These are phyloP conservation scores for Penicillium sclerotigenum DNA, from an alignment of 2,329 filamentous ascomycete species.

Conservation along the genomic window DNA sequence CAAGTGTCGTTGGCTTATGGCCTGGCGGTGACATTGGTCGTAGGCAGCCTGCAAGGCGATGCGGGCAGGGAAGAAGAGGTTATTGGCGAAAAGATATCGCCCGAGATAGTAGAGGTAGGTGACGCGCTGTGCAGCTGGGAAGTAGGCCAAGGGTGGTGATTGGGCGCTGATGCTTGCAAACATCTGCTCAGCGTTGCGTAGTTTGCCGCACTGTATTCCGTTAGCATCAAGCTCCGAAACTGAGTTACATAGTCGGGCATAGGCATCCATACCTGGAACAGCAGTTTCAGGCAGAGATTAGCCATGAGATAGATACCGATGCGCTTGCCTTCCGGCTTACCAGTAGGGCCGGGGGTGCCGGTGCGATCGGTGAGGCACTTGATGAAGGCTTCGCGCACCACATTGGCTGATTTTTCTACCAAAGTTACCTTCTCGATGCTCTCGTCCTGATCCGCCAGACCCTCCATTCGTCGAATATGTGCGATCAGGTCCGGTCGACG, in stretches of 20 bases:
- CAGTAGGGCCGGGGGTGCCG: conserved; percentile 57
- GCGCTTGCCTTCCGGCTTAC: conserved; percentile 77
- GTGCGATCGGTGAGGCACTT: conserved; percentile 81
- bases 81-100: conserved; percentile 81
- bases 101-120: conserved; percentile 95
- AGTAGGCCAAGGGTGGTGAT: conserved; percentile 75
- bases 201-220: conserved; percentile 66
- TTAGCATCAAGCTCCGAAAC: background rate
- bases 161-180: conserved; percentile 83
- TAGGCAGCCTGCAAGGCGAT: conserved; percentile 76
- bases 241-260: background rate
- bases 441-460: conserved; percentile 51
- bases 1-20: conserved; percentile 65
- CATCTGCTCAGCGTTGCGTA: conserved; percentile 78
- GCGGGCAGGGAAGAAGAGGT: conserved; percentile 74
- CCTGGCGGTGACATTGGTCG: conserved; percentile 63
- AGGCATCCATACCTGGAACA: conserved; percentile 67
- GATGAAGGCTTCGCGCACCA: conserved; percentile 85
- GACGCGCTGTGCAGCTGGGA: conserved; percentile 80
- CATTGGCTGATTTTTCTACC: conserved; percentile 82
- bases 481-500: conserved; percentile 73
- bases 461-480: conserved; percentile 51
- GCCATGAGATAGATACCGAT: conserved; percentile 87
- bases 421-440: conserved; percentile 72
- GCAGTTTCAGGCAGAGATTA: conserved; percentile 81